Evolutionary conservation across 148 eudicot genomes (phyloP), one percentile per base, ranked within the genome.

Genomic region (Rhododendron griersonianum): DNA sequence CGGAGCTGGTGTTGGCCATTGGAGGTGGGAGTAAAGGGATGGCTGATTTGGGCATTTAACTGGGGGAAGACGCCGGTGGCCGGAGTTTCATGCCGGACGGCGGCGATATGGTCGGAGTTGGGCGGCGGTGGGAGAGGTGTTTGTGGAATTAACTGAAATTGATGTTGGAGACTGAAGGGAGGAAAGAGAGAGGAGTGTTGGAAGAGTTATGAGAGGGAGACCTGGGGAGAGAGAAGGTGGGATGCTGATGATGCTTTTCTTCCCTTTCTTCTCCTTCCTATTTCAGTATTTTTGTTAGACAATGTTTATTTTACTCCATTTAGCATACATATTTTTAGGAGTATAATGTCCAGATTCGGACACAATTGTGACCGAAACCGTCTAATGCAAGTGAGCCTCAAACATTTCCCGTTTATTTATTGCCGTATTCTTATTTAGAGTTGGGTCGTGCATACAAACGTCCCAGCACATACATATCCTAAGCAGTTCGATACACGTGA

Each of bases 1-100:
- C 67, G 5, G 89, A 80, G 71, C 84, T 82, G 35, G 84, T 37
- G 74, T 83, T 74, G 15, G 91, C 85, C 89, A 87, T 89, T 55
- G 81, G 80, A 57, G 57, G 50, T 23, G 4, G 44, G 78, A 45
- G 45, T 57, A 37, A 28, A 25, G 5, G 23, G 41, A 15, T 78
- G 61, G 75, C 14, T 28, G 37, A 28, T 37, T 14, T 8, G 33
- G 11, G 85, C 51, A 10, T 75, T 37, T 83, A 83, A 16, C 85
- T 30, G 23, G 78, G 82, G 67, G 47, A 47, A 83, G 11, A 28
- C 9, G 77, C 63, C 79, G 79, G 79, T 51, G 74, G 67, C 84
- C 86, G 86, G 84, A 35, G n/a, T 85, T 81, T 74, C 78, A 85
- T 51, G 78, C 45, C 87, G 85, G 87, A 61, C 37, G 69, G 85